phyloP scores from a whole-genome alignment of 352 stramenopile species.

The Thraustotheca clavata region DNA sequence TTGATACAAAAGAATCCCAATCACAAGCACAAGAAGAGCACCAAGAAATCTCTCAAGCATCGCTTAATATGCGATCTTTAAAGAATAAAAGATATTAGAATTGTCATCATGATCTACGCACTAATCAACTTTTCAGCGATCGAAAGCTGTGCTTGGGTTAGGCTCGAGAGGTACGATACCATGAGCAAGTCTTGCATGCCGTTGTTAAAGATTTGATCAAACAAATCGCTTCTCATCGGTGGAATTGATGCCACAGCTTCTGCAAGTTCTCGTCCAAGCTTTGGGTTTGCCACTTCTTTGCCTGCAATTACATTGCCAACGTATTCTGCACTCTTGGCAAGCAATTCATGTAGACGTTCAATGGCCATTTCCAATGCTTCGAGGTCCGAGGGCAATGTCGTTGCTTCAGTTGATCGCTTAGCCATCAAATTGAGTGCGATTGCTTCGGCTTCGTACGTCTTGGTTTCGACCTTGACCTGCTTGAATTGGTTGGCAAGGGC shows the following conservation, averaged over 20 bases:
- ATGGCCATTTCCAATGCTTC: conserved; percentile 72
- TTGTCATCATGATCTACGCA: too few relatives aligned
- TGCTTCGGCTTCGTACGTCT: conserved; percentile 88
- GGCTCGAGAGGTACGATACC: conserved; percentile 96
- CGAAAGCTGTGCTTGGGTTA: conserved; percentile 95
- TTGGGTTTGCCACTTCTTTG: conserved; percentile 65
- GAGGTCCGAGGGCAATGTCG: conserved; percentile 66
- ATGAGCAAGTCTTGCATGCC: conserved; percentile 98
- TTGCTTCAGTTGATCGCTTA: conserved; percentile 23
- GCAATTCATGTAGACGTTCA: conserved; percentile 83
- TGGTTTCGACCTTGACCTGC: conserved; percentile 88
- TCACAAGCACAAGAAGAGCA: too few relatives aligned
- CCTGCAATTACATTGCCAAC: conserved; percentile 87
- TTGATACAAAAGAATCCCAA: too few relatives aligned
- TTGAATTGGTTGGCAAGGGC: conserved; percentile 91
- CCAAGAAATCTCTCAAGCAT: too few relatives aligned
- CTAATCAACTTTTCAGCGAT: conserved; percentile 98
- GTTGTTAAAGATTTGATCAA: conserved; percentile 95
- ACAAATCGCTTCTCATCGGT: conserved; percentile 89
- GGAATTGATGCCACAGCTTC: conserved; percentile 92
- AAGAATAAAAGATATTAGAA: too few relatives aligned
- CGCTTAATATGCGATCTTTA: too few relatives aligned
- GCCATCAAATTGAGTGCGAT: conserved; percentile 87
- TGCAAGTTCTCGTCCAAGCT: conserved; percentile 89
- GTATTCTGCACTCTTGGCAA: conserved; percentile 85